These are phyloP conservation scores for Fraxinus xanthoxyloides DNA, from an alignment of 305 asterid species.

Conservation along the genomic window DNA sequence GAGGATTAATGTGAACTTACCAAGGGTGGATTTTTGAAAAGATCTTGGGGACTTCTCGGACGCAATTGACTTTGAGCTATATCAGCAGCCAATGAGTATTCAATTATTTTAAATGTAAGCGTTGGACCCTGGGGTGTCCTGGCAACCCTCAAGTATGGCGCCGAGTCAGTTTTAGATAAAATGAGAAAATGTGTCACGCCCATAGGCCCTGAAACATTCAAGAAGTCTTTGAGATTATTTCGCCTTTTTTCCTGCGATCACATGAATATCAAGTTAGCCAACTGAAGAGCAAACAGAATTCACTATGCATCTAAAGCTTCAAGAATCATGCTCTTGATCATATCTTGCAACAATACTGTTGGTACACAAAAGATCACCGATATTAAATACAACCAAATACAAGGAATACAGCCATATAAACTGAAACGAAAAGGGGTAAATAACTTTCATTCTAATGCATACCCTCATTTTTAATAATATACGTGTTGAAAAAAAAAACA, in stretches of 20 bases:
- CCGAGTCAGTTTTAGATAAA: conserved; percentile 63
- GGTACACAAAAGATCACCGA: neutral
- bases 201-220: conserved; percentile 86
- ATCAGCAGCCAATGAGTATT: conserved; percentile 74
- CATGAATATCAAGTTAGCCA: neutral
- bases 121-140: conserved; percentile 93
- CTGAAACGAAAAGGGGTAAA: neutral
- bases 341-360: neutral
- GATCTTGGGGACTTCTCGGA: conserved; percentile 77
- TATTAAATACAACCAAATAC: neutral
- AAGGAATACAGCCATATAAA: neutral
- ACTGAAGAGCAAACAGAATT: neutral
- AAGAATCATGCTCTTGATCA: neutral
- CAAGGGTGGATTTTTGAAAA: conserved; percentile 77
- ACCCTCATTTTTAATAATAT: neutral
- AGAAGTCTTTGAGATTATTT: conserved; percentile 73
- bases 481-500: neutral
- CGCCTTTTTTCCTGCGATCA: conserved; percentile 70
- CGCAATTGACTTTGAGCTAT: conserved; percentile 69
- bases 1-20: conserved; percentile 33
- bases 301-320: neutral
- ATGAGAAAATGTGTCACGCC: conserved; percentile 90
- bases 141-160: conserved; percentile 80
- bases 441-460: neutral
- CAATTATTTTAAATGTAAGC: conserved; percentile 70